Conservation (phyloP, 2,329 filamentous ascomycete species). For the Cryoendolithus antarcticus region DNA sequence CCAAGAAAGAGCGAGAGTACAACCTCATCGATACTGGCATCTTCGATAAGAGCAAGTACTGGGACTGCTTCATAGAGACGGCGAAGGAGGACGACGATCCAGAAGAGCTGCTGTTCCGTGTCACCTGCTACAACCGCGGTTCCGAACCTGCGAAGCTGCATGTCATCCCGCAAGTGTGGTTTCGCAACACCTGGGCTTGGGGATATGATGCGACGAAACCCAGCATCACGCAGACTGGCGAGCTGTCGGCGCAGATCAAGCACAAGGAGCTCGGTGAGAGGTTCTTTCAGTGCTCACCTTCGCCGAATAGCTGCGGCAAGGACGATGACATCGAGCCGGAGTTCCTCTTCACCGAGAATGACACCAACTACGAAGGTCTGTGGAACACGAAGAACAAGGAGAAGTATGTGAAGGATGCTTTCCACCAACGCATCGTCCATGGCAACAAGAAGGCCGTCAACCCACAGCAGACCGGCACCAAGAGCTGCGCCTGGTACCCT, state of each 20-base stretch:
- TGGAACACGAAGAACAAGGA: slow-evolving; percentile 69
- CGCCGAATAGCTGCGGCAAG: slow-evolving; percentile 66
- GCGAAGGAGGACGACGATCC: slow-evolving; percentile 88
- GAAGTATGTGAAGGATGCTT: slow-evolving; percentile 87
- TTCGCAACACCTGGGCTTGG: slow-evolving; percentile 96
- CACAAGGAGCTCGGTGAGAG: slow-evolving; percentile 73
- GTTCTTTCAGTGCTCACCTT: slow-evolving; percentile 76
- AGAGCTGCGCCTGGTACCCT: slow-evolving; percentile 79
- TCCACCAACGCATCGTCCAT: slow-evolving; percentile 78
- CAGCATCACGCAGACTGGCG: slow-evolving; percentile 52
- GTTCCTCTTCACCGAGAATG: slow-evolving; percentile 88
- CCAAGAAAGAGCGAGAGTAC: slow-evolving; percentile 72
- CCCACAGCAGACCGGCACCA: slow-evolving; percentile 68
- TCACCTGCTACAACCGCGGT: slow-evolving; percentile 92
- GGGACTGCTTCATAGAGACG: slow-evolving; percentile 94
- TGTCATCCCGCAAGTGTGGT: slow-evolving; percentile 91
- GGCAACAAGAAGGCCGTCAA: slow-evolving; percentile 72
- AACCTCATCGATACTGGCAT: slow-evolving; percentile 80
- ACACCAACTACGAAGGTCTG: slow-evolving; percentile 70
- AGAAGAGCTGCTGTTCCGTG: slow-evolving; percentile 83
- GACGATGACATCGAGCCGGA: slow-evolving; percentile 75
- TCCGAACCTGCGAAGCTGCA: slow-evolving; percentile 82
- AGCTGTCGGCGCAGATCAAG: slow-evolving; percentile 60
- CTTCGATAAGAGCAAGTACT: slow-evolving; percentile 84
- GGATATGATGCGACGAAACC: slow-evolving; percentile 78